A percentile compares a stretch with the other conserved stretches of the same genome.
Evolutionary conservation across 768 basidiomycete genomes (phyloP).

Genomic region (Termitomyces heimii): DNA sequence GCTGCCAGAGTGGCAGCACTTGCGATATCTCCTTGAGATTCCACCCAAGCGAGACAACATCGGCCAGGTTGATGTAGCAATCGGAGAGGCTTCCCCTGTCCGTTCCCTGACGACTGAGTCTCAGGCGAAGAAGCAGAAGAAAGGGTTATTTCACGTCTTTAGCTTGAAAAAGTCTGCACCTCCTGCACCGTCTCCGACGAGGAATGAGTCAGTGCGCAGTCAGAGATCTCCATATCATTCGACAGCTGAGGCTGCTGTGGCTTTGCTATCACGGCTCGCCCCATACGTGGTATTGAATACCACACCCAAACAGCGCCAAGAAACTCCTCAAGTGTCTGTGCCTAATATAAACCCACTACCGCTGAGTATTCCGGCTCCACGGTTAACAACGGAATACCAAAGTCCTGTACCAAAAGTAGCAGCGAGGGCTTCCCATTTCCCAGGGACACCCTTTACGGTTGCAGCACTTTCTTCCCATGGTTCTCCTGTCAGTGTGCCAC

Average conservation of each 20-base stretch:
- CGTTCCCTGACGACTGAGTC: neutral
- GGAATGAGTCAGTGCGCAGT: neutral
- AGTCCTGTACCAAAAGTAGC: neutral
- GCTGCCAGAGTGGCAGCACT: conserved; percentile 38
- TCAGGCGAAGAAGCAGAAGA: neutral
- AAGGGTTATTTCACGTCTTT: neutral
- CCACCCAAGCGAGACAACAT: neutral
- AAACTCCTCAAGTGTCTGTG: neutral
- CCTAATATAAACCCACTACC: neutral
- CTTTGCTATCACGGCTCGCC: neutral
- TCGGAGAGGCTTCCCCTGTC: neutral
- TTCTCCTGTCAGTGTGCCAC: neutral
- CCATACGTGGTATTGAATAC: neutral
- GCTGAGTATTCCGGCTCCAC: neutral
- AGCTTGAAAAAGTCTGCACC: neutral
- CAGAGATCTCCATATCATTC: neutral
- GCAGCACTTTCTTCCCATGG: neutral
- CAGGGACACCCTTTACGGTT: neutral
- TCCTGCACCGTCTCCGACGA: neutral
- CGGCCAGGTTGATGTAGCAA: neutral
- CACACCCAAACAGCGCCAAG: neutral
- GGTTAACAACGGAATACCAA: neutral
- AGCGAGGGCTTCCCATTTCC: too few relatives aligned
- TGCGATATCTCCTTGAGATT: conserved; percentile 2
- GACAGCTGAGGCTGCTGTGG: neutral